phyloP scores from a whole-genome alignment of 441 rosid species.

The Dalechampia spathulata region DNA sequence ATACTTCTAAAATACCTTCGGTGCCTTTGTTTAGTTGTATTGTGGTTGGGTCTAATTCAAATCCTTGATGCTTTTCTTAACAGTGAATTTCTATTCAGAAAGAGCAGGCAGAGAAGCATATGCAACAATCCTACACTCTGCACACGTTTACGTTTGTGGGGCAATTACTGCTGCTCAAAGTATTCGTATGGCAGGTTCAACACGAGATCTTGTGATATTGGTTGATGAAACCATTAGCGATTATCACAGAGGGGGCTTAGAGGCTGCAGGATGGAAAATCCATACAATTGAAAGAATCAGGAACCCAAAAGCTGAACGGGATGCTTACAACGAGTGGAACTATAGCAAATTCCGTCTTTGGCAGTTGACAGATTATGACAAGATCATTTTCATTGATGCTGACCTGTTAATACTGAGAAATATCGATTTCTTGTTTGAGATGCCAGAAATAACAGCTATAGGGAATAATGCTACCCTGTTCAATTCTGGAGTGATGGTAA shows the following conservation, averaged over 20 bases:
- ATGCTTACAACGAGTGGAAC: constrained; percentile 85
- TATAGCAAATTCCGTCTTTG: constrained; percentile 91
- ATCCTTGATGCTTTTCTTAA: constrained; percentile 5
- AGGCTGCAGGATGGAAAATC: constrained; percentile 84
- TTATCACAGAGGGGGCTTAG: constrained; percentile 59
- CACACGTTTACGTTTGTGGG: constrained; percentile 70
- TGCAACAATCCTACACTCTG: constrained; percentile 84
- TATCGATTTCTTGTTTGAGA: constrained; percentile 76
- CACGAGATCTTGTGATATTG: constrained; percentile 73
- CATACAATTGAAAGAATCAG: constrained; percentile 66
- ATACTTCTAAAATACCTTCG: not conserved
- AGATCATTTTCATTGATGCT: constrained; percentile 84
- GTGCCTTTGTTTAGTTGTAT: not conserved
- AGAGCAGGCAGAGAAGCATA: constrained; percentile 65
- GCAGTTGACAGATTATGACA: constrained; percentile 75
- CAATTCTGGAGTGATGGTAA: constrained; percentile 82
- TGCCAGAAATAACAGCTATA: constrained; percentile 74
- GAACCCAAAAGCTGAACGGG: constrained; percentile 65
- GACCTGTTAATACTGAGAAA: constrained; percentile 78
- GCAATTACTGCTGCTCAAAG: constrained; percentile 85
- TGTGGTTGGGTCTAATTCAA: not conserved
- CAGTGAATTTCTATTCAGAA: constrained; percentile 60
- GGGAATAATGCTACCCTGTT: constrained; percentile 73
- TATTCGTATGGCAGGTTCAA: constrained; percentile 82
- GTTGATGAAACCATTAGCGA: constrained; percentile 68